Evolutionary conservation across 768 basidiomycete species (phyloP).

Genomic region (Xerocomellus dryophilus): DNA sequence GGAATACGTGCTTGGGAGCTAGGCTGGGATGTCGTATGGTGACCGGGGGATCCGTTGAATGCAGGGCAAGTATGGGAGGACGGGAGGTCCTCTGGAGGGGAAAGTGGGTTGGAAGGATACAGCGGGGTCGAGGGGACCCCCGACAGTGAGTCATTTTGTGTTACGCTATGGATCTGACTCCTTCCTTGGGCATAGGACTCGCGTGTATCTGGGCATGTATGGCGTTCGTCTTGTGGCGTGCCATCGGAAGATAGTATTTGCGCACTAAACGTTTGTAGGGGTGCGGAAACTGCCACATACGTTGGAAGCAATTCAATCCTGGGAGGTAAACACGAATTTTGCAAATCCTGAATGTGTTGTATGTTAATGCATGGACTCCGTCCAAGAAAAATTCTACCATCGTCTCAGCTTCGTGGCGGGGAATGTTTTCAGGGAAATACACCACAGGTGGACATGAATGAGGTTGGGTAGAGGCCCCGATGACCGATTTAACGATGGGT

Average conservation of each 20-base stretch:
- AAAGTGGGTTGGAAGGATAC: not conserved
- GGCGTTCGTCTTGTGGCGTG: not conserved
- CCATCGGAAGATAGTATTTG: not conserved
- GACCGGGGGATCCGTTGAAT: not conserved
- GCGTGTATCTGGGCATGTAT: not conserved
- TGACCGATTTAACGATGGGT: not conserved
- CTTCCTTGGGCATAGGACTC: not conserved
- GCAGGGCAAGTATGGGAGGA: not conserved
- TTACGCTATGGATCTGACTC: not conserved
- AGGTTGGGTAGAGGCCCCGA: not conserved
- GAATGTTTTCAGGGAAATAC: not conserved
- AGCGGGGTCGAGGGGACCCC: not conserved
- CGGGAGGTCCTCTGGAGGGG: not conserved
- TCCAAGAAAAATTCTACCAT: constrained; percentile 15
- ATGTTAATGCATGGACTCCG: constrained; percentile 3
- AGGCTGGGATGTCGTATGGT: not conserved
- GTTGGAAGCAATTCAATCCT: not conserved
- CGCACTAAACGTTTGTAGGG: not conserved
- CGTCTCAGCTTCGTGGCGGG: not conserved
- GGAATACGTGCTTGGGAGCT: constrained; percentile 15
- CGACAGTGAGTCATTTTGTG: not conserved
- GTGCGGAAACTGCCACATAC: not conserved
- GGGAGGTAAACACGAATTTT: not conserved
- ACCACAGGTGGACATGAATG: not conserved
- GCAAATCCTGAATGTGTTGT: constrained; percentile 8